A percentile compares a stretch with the other conserved stretches of the same genome.
phyloP scores from a whole-genome alignment of 2,329 filamentous ascomycete genomes.

The Geoglossum cookeanum region DNA sequence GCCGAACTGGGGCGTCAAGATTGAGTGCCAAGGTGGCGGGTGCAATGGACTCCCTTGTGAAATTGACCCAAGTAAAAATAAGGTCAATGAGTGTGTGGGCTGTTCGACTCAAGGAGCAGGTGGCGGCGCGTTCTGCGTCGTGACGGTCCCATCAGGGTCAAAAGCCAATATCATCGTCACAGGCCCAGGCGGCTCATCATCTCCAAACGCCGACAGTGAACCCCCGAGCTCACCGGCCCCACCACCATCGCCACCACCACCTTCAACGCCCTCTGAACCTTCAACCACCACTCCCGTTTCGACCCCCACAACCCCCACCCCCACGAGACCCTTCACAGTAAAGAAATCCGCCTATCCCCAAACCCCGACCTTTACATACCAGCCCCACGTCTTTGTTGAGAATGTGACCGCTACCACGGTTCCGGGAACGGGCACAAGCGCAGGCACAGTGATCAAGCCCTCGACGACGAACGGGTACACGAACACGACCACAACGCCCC shows the following conservation, averaged over 20 bases:
- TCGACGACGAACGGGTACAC: neutral
- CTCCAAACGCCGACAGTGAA: neutral
- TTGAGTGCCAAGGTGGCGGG: constrained; percentile 44
- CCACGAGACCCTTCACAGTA: neutral
- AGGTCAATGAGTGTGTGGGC: constrained; percentile 40
- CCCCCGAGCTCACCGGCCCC: constrained; percentile 10
- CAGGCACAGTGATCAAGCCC: neutral
- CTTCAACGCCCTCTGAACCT: neutral
- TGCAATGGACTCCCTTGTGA: constrained; percentile 60
- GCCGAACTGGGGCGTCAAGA: constrained; percentile 48
- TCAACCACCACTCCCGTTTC: constrained; percentile 8
- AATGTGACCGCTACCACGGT: neutral
- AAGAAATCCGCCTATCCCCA: neutral
- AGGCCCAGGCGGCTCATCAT: constrained; percentile 8
- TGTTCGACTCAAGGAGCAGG: constrained; percentile 41
- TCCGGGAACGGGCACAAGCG: neutral
- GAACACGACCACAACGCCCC: no score
- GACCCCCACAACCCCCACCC: constrained; percentile 8
- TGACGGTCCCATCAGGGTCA: constrained; percentile 48
- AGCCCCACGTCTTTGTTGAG: constrained; percentile 1
- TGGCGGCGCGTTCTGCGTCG: constrained; percentile 53
- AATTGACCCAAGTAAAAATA: constrained; percentile 41
- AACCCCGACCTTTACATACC: neutral
- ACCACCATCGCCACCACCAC: constrained; percentile 9
- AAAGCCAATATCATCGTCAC: constrained; percentile 50